Percentiles rank a stretch among this genome's conserved stretches.
Evolutionary conservation across 176 grass and related monocot species (phyloP).

Genomic region (Ensete ventricosum): DNA sequence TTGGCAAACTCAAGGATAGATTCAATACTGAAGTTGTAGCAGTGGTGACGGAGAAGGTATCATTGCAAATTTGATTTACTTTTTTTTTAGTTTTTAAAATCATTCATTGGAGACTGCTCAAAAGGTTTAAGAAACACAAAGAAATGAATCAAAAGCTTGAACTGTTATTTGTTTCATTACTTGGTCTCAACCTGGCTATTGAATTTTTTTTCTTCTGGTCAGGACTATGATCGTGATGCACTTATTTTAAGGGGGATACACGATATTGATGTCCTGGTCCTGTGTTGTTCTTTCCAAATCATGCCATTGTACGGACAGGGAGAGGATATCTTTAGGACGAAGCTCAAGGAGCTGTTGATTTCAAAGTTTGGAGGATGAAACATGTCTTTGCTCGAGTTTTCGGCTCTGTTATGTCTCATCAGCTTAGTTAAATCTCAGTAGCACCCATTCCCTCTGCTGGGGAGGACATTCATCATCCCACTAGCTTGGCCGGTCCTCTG

Average conservation of each 20-base stretch:
- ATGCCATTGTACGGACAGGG: slow-evolving; percentile 20
- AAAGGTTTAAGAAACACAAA: too few relatives aligned
- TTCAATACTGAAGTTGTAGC: slow-evolving; percentile 24
- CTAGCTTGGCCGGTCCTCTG: background rate
- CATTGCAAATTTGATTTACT: slow-evolving; percentile 4
- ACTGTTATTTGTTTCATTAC: background rate
- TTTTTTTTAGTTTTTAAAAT: background rate
- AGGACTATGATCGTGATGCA: slow-evolving; percentile 76
- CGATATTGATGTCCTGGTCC: slow-evolving; percentile 32
- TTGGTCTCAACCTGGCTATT: background rate
- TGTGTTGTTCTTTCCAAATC: slow-evolving; percentile 54
- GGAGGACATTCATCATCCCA: background rate
- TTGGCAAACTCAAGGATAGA: slow-evolving; percentile 13
- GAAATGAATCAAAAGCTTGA: too few relatives aligned
- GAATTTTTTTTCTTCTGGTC: slow-evolving; percentile 7
- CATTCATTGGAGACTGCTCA: too few relatives aligned
- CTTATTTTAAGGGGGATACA: slow-evolving; percentile 25
- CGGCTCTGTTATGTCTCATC: background rate
- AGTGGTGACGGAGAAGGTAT: slow-evolving; percentile 63
- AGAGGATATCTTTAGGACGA: slow-evolving; percentile 29
- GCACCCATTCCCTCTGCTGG: background rate
- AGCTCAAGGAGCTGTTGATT: slow-evolving; percentile 24
- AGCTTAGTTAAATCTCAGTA: background rate
- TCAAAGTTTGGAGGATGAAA: background rate
- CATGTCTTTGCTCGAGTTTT: background rate